Percentiles rank a stretch among this genome's conserved stretches.
Conservation (phyloP, 441 rosid species). For the Geranium incanum region DNA sequence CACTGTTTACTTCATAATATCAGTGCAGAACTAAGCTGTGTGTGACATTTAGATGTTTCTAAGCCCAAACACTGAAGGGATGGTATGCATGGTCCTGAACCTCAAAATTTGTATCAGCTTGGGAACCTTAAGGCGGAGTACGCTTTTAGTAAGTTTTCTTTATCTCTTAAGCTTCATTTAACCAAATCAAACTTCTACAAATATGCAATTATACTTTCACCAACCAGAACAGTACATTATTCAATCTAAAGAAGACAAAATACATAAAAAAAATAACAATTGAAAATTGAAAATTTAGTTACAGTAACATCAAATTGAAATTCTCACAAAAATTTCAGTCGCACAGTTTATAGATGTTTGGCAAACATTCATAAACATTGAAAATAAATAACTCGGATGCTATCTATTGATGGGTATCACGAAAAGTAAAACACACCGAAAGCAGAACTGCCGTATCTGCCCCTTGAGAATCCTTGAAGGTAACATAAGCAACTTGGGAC, state of each 20-base stretch:
- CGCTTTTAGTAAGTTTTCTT: not conserved
- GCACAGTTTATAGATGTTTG: not conserved
- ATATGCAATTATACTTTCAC: not conserved
- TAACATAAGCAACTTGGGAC: conserved; percentile 47
- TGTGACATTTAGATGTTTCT: no score
- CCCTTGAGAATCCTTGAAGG: conserved; percentile 61
- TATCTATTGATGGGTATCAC: not conserved
- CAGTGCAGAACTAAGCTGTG: not conserved
- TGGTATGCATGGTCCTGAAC: no score
- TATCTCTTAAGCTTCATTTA: not conserved
- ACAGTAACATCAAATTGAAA: not conserved
- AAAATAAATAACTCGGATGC: not conserved
- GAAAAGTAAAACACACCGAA: conserved; percentile 33
- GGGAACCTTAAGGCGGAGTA: not conserved
- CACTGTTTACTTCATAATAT: not conserved
- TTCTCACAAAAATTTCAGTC: not conserved
- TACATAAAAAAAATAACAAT: not conserved
- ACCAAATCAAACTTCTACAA: not conserved
- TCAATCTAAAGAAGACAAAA: not conserved
- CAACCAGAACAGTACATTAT: not conserved
- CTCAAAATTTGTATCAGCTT: not conserved
- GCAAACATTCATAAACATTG: not conserved
- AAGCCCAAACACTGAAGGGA: no score
- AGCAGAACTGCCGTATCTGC: conserved; percentile 61
- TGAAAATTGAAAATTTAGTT: not conserved